Base-by-base conservation (phyloP, 306 rosid species). In the Prosopis cineraria region DNA sequence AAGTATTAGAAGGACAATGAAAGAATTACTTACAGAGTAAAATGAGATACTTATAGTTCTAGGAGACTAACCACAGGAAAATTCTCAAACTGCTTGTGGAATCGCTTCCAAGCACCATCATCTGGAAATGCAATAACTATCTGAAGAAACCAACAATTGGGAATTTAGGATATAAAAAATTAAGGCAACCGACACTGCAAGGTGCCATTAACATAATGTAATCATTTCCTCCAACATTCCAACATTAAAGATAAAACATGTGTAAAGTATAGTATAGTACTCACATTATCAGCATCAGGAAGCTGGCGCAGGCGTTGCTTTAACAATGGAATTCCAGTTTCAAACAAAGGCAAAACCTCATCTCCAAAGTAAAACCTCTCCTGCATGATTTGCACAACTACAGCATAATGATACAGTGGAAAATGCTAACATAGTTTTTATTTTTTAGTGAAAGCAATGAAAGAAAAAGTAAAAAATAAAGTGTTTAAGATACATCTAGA, bases 31-130 rank as follows among this genome's bases (percentile, higher is more conserved):
- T 79, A 29, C 8, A 55, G 62, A 55, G 43, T 34, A 69, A 45
- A n/a, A 37, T 27, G 20, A 64, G 56, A 77, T 74, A 22, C 73
- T 63, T 48, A 58, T 19, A 30, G 56, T 63, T 48, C 50, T 19
- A 30, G 56, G 72, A 79, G 69, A 84, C 90, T 40, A 40, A 95
- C 98, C 94, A 82, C 78, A 76, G 96, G 83, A 80, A 80, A 95
- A 29, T 84, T 85, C 72, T 93, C 97, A 72, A 95, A 89, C 78
- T 33, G 93, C 90, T 95, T 95, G 93, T 95, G 98, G 82, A 89
- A 95, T 79, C 99, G 87, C 87, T 95, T 95, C 98, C 97, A 95
- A 73, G 99, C 99, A 79, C 99, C 99, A 81, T 95, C 98, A 63
- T 95, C 98, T 0, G 98, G 99, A 85, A 95, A 93, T 79, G 99